These are phyloP conservation scores for Alternaria hordeiaustralica DNA, from an alignment of 2,329 filamentous ascomycete genomes.

Conservation along the genomic window DNA sequence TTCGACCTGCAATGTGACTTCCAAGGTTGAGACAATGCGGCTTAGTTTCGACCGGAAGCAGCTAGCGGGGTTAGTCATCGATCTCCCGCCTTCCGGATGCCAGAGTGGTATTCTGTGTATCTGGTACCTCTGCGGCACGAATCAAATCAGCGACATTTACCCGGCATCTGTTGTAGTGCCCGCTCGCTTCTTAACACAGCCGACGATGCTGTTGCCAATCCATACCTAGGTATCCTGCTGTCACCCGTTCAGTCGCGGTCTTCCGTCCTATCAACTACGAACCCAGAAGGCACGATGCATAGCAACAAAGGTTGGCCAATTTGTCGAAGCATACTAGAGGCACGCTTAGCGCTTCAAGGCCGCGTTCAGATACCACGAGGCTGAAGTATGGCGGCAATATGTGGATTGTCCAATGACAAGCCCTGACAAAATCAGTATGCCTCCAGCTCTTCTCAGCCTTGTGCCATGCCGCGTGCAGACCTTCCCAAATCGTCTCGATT, in stretches of 20 bases:
- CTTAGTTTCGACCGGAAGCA: background rate
- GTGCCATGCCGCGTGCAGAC: background rate
- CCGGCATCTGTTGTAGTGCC: background rate
- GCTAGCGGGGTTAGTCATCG: background rate
- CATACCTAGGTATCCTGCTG: background rate
- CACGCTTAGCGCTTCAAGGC: background rate
- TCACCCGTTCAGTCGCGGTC: background rate
- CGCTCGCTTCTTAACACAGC: background rate
- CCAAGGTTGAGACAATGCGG: background rate
- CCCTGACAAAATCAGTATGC: background rate
- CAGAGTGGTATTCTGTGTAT: background rate
- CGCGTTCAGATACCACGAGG: background rate
- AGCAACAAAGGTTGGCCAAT: background rate
- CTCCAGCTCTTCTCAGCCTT: background rate
- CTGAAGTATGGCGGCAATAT: background rate
- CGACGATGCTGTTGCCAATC: background rate
- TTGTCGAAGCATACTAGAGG: background rate
- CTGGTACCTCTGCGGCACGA: background rate
- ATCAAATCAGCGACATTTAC: background rate
- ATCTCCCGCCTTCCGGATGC: background rate
- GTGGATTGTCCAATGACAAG: background rate
- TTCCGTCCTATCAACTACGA: background rate
- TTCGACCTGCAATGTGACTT: background rate
- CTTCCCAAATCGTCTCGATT: rapidly evolving
- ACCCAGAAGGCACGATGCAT: background rate